These are phyloP conservation scores for Xylona heveae DNA, from an alignment of 495 filamentous ascomycete genomes.

Conservation along the genomic window DNA sequence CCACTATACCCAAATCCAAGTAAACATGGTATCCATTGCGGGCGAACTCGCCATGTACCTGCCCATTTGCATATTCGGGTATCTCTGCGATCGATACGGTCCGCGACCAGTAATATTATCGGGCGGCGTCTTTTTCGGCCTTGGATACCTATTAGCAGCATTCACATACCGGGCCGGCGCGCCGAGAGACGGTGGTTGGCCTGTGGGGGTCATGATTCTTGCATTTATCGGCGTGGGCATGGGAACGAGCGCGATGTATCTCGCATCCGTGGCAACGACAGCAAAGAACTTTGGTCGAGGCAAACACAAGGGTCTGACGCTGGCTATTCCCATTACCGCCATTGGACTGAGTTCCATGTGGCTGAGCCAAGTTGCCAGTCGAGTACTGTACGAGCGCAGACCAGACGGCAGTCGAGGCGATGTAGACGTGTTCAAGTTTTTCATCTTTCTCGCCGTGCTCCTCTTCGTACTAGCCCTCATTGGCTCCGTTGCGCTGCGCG, in stretches of 20 bases:
- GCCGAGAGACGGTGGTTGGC: constrained; percentile 38
- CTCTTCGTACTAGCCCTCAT: constrained; percentile 48
- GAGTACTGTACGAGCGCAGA: constrained; percentile 43
- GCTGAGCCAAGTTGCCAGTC: constrained; percentile 72
- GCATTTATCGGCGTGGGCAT: constrained; percentile 65
- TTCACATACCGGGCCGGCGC: constrained; percentile 47
- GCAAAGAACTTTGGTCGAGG: constrained; percentile 92
- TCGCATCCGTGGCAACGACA: constrained; percentile 72
- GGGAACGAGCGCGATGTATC: constrained; percentile 71
- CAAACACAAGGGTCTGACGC: constrained; percentile 67
- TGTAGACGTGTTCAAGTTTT: constrained; percentile 70
- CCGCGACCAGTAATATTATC: constrained; percentile 52
- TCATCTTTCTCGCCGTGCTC: constrained; percentile 53
- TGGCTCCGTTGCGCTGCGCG: constrained; percentile 46
- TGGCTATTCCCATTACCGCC: constrained; percentile 77
- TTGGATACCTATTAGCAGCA: constrained; percentile 68
- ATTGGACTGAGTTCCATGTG: constrained; percentile 91
- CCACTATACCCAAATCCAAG: constrained; percentile 70
- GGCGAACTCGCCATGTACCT: constrained; percentile 77
- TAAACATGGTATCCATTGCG: constrained; percentile 72
- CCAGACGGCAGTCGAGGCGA: constrained; percentile 46
- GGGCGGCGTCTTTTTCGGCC: constrained; percentile 51
- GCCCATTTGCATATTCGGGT: constrained; percentile 72
- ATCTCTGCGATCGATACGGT: constrained; percentile 70
- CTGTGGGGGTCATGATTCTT: constrained; percentile 62